Conservation (phyloP, 2,329 filamentous ascomycete species). For the Verticillium tricorpus region DNA sequence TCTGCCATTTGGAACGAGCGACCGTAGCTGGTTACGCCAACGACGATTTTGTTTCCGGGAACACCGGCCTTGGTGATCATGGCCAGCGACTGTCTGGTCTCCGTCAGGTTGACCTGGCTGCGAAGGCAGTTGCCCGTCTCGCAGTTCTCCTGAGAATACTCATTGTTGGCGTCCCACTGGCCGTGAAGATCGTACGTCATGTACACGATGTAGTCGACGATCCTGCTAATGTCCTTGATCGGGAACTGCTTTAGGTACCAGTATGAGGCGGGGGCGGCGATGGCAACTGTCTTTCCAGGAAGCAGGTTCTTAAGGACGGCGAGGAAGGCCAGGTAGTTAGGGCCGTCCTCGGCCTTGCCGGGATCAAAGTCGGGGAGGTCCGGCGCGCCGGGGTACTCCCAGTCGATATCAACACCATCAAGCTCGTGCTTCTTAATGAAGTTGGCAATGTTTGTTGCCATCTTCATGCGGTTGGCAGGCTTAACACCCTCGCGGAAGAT, state of each 20-base stretch:
- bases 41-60: slow-evolving; percentile 11
- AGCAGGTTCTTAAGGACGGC: neutral
- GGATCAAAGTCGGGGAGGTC: slow-evolving; percentile 15
- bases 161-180: slow-evolving; percentile 24
- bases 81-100: slow-evolving; percentile 18
- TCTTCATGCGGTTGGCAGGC: neutral
- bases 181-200: slow-evolving; percentile 26
- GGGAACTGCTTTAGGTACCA: neutral
- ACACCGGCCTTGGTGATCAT: neutral
- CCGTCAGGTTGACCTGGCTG: slow-evolving; percentile 30
- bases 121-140: slow-evolving; percentile 22
- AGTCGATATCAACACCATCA: slow-evolving; percentile 36
- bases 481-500: neutral
- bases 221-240: neutral
- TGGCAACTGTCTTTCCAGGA: neutral
- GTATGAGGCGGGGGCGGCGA: slow-evolving; percentile 2
- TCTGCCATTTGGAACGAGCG: slow-evolving; percentile 21
- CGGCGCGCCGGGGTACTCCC: slow-evolving; percentile 35
- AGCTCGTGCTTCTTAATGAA: slow-evolving; percentile 20
- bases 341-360: neutral
- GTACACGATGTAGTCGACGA: neutral
- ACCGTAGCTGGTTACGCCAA: slow-evolving; percentile 23
- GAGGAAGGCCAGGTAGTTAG: slow-evolving; percentile 20
- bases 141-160: slow-evolving; percentile 20
- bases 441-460: neutral